Evolutionary conservation across 257 asterid genomes (phyloP).

Genomic region (Solanum sejunctum): DNA sequence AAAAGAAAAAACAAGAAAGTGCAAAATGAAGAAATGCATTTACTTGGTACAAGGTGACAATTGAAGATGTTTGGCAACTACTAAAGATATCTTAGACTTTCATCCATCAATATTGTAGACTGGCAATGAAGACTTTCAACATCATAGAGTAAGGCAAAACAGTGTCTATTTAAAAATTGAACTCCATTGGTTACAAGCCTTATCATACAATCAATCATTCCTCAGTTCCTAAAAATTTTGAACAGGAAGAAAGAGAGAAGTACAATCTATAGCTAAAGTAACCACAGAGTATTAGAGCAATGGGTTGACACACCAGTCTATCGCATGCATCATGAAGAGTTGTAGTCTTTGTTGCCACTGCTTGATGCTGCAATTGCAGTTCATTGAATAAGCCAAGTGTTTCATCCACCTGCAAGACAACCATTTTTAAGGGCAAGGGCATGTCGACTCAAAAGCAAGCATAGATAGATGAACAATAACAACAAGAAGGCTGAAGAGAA

Average conservation of each 20-base stretch:
- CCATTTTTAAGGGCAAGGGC: neutral
- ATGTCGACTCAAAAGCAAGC: neutral
- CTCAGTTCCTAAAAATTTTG: neutral
- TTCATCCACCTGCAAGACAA: conserved; percentile 75
- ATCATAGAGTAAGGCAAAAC: neutral
- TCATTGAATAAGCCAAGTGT: conserved; percentile 89
- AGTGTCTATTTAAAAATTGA: neutral
- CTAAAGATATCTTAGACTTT: neutral
- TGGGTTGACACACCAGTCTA: conserved; percentile 58
- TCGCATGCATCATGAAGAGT: conserved; percentile 98
- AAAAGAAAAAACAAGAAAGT: neutral
- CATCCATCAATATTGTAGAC: neutral
- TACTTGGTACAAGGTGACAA: neutral
- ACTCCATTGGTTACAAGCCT: neutral
- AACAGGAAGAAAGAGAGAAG: neutral
- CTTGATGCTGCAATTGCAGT: conserved; percentile 89
- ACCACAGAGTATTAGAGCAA: conserved; percentile 2
- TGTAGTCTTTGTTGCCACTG: conserved; percentile 93
- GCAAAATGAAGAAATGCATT: neutral
- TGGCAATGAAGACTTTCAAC: neutral
- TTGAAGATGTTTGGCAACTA: neutral
- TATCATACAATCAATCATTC: neutral
- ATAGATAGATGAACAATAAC: conserved; percentile 1
- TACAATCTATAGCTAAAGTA: neutral
- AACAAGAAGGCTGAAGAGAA: neutral